Conservation (phyloP, 176 grass and related monocot genomes). For the Tillandsia leiboldiana region DNA sequence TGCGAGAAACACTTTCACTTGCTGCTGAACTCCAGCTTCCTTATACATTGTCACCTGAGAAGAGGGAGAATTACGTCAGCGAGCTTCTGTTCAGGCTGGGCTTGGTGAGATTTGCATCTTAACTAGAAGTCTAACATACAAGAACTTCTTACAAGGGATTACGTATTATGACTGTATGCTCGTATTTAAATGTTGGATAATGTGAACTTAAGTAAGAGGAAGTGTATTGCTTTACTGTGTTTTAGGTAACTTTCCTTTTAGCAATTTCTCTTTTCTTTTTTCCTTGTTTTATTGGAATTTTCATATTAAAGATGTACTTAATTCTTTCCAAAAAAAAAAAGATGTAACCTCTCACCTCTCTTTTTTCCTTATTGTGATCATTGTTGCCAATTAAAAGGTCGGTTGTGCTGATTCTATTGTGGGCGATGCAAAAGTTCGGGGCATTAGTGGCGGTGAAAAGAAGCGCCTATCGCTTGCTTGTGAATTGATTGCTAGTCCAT, state of each 20-base stretch:
- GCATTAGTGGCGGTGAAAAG: conserved; percentile 94
- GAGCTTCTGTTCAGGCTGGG: conserved; percentile 86
- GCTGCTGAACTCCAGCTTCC: conserved; percentile 92
- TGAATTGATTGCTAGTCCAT: conserved; percentile 96
- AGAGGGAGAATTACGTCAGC: conserved; percentile 54
- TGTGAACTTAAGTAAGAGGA: neutral
- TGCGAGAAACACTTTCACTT: conserved; percentile 64
- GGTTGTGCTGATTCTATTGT: conserved; percentile 89
- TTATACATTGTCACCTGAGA: conserved; percentile 36
- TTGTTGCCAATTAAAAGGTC: conserved; percentile 30
- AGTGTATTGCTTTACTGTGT: neutral
- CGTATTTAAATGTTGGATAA: neutral
- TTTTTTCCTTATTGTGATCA: conserved; percentile 9
- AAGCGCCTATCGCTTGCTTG: conserved; percentile 86
- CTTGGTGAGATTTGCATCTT: conserved; percentile 41
- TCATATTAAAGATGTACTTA: neutral
- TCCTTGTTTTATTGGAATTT: neutral
- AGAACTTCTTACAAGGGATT: too few relatives aligned
- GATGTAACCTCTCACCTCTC: neutral
- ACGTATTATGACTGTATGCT: neutral
- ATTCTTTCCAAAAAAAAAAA: neutral
- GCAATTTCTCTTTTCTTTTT: neutral
- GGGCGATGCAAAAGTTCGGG: conserved; percentile 86
- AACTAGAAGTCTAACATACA: neutral
- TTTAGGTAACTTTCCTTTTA: neutral